Evolutionary conservation across 306 rosid species (phyloP).

Genomic region (Quercus bicolor): DNA sequence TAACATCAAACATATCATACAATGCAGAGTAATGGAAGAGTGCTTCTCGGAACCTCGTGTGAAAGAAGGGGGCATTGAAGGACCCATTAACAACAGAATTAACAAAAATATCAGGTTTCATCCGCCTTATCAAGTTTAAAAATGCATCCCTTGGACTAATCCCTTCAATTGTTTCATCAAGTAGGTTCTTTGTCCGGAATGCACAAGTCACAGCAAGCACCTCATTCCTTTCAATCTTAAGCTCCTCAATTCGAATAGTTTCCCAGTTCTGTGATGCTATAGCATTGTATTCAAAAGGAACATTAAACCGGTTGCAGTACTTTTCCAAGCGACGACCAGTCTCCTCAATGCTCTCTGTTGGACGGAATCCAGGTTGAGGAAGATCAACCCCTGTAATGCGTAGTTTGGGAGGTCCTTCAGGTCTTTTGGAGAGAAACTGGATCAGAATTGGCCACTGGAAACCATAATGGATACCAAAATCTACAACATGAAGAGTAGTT

Average conservation of each 20-base stretch:
- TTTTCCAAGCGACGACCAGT: slow-evolving; percentile 67
- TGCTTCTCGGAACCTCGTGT: slow-evolving; percentile 3
- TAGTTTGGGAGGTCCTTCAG: slow-evolving; percentile 42
- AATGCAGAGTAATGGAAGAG: not conserved
- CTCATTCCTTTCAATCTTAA: slow-evolving; percentile 1
- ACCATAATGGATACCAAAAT: slow-evolving; percentile 73
- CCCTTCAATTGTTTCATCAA: not conserved
- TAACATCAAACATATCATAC: not conserved
- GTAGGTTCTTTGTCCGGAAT: not conserved
- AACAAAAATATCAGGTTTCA: not conserved
- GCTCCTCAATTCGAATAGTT: slow-evolving; percentile 5
- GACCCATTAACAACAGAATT: not conserved
- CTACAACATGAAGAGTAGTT: slow-evolving; percentile 53
- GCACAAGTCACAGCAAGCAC: not conserved
- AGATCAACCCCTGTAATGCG: slow-evolving; percentile 71
- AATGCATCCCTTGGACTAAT: not conserved
- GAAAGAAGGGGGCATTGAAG: not conserved
- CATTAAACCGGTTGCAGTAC: slow-evolving; percentile 48
- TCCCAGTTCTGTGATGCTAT: slow-evolving; percentile 4
- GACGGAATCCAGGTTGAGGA: slow-evolving; percentile 85
- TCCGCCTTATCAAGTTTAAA: not conserved
- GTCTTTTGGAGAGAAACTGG: slow-evolving; percentile 39
- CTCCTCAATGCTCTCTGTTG: slow-evolving; percentile 64
- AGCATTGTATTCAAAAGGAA: slow-evolving; percentile 65
- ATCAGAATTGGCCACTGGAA: slow-evolving; percentile 80